Evolutionary conservation across 176 grass and related monocot genomes (phyloP).

Genomic region (Carex kokanica): DNA sequence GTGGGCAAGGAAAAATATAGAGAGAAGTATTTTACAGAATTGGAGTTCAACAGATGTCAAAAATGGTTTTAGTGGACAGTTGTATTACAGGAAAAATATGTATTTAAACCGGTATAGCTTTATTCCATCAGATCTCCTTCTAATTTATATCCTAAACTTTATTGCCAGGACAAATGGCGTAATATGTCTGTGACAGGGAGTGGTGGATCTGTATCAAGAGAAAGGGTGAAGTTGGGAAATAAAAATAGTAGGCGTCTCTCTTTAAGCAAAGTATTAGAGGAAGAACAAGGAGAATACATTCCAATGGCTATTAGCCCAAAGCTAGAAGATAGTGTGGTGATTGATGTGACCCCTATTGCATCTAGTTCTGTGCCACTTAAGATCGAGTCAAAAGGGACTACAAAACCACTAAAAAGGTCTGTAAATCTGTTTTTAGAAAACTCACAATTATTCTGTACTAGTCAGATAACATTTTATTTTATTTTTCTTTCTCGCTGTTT

Average conservation of each 20-base stretch:
- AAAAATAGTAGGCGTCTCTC: conserved; percentile 47
- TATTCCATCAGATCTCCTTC: background rate
- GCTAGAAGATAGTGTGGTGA: conserved; percentile 25
- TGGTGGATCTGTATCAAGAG: conserved; percentile 70
- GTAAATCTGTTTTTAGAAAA: conserved; percentile 5
- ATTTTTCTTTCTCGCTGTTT: background rate
- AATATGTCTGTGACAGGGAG: conserved; percentile 73
- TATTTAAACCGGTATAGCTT: background rate
- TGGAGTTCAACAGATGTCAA: background rate
- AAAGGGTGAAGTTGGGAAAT: conserved; percentile 59
- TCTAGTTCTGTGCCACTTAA: conserved; percentile 37
- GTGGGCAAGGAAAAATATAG: background rate
- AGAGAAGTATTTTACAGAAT: background rate
- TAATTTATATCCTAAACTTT: background rate
- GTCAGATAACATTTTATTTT: background rate
- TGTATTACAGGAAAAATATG: background rate
- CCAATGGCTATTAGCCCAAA: conserved; percentile 18
- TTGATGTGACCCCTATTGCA: conserved; percentile 61
- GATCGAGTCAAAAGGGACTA: conserved; percentile 16
- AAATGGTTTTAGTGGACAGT: background rate
- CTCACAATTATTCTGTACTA: background rate
- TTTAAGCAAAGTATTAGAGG: conserved; percentile 45
- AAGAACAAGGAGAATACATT: conserved; percentile 30
- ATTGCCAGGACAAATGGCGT: conserved; percentile 85
- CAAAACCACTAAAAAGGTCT: conserved; percentile 43